These are phyloP conservation scores for Henckelia pumila DNA, from an alignment of 257 asterid genomes.

Conservation along the genomic window DNA sequence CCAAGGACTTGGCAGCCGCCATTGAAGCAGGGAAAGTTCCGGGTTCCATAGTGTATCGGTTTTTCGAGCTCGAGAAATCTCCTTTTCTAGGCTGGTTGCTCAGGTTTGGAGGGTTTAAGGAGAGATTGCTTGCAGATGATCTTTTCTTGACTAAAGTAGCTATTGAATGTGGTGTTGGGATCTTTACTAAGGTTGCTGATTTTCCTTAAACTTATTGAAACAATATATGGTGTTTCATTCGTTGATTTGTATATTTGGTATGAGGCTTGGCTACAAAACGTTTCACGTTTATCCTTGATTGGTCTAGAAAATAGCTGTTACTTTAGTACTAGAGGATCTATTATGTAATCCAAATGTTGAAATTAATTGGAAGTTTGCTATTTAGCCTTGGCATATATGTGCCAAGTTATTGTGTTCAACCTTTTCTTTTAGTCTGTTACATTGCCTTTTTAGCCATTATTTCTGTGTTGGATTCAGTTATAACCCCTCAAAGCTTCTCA, in stretches of 20 bases:
- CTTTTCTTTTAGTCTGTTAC: background rate
- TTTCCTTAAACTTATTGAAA: background rate
- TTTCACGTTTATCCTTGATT: background rate
- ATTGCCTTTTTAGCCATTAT: background rate
- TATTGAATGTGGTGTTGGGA: conserved; percentile 95
- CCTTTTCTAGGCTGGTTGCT: conserved; percentile 68
- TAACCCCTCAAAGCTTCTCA: background rate
- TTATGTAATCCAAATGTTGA: background rate
- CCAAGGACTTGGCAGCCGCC: conserved; percentile 78
- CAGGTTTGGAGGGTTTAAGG: conserved; percentile 78
- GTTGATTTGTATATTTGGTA: background rate
- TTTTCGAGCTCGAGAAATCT: conserved; percentile 76
- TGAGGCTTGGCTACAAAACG: background rate
- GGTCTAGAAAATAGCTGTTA: background rate
- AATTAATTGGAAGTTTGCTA: background rate
- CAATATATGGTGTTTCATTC: background rate
- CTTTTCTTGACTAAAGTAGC: conserved; percentile 94
- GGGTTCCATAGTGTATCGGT: conserved; percentile 53
- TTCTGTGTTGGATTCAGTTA: no score
- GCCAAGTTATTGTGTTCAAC: background rate
- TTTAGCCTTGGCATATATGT: background rate
- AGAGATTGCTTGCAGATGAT: conserved; percentile 89
- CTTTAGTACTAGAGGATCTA: background rate
- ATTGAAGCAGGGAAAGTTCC: conserved; percentile 82
- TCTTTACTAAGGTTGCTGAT: conserved; percentile 73